phyloP scores from a whole-genome alignment of 169 alveolate species.

The Babesia caballi region DNA sequence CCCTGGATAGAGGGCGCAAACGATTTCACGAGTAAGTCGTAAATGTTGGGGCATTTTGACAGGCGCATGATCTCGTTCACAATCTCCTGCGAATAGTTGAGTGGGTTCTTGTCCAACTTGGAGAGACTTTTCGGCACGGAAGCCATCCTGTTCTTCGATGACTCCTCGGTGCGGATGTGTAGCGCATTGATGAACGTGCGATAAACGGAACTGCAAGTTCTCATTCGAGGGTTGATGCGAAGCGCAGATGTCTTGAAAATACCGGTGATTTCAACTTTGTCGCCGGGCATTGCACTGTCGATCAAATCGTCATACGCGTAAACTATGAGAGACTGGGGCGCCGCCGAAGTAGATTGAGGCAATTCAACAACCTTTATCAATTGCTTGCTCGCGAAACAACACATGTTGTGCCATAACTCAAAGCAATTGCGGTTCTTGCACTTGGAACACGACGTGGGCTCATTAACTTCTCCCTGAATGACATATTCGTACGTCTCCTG shows the following conservation, averaged over 20 bases:
- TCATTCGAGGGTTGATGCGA: slow-evolving; percentile 85
- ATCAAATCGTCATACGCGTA: slow-evolving; percentile 95
- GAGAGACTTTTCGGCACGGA: background rate
- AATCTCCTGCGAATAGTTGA: slow-evolving; percentile 67
- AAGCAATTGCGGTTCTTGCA: slow-evolving; percentile 90
- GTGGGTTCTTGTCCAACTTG: slow-evolving; percentile 42
- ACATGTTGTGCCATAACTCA: slow-evolving; percentile 90
- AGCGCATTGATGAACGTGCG: slow-evolving; percentile 93
- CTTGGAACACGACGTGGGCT: slow-evolving; percentile 90
- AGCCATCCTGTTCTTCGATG: slow-evolving; percentile 53
- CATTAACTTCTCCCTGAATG: slow-evolving; percentile 93
- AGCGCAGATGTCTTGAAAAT: slow-evolving; percentile 92
- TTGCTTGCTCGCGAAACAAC: slow-evolving; percentile 92
- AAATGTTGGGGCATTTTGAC: slow-evolving; percentile 86
- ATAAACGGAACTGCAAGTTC: slow-evolving; percentile 88
- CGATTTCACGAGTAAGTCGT: slow-evolving; percentile 89
- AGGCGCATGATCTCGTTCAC: slow-evolving; percentile 79
- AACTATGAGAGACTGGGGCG: slow-evolving; percentile 84
- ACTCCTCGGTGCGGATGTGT: slow-evolving; percentile 73
- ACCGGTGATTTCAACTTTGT: slow-evolving; percentile 95
- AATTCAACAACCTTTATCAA: slow-evolving; percentile 91
- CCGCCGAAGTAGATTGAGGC: slow-evolving; percentile 93
- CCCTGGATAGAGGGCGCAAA: slow-evolving; percentile 98
- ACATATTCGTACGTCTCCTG: slow-evolving; percentile 84
- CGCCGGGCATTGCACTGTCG: slow-evolving; percentile 95